Evolutionary conservation across 148 eudicot genomes (phyloP).

Genomic region (Oxyria digyna): DNA sequence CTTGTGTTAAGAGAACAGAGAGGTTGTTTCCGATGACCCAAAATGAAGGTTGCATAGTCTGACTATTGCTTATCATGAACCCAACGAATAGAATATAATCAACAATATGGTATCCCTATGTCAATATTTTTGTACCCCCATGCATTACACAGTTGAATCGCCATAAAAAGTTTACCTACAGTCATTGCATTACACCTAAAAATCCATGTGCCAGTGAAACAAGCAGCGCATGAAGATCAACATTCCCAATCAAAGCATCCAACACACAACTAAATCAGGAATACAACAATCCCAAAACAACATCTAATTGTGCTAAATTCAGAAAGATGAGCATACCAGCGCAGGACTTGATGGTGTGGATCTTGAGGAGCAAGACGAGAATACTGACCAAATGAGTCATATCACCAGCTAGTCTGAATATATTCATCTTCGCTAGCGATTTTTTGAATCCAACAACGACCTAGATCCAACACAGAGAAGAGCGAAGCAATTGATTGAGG

Average conservation of each 20-base stretch:
- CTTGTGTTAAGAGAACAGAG: too few species aligned
- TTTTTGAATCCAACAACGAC: conserved; percentile 8
- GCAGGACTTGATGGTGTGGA: conserved; percentile 91
- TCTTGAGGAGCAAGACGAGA: conserved; percentile 82
- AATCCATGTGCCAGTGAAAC: too few species aligned
- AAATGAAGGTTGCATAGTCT: too few species aligned
- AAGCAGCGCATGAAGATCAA: background rate
- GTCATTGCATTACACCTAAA: too few species aligned
- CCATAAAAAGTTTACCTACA: too few species aligned
- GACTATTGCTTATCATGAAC: background rate
- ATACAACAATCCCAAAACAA: too few species aligned
- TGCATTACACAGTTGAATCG: too few species aligned
- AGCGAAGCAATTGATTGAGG: background rate
- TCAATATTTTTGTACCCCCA: too few species aligned
- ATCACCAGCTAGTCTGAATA: conserved; percentile 88
- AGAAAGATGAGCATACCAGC: conserved; percentile 66
- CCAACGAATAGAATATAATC: background rate
- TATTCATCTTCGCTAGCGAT: conserved; percentile 44
- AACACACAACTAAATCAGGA: background rate
- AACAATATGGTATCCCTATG: background rate
- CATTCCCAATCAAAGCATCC: background rate
- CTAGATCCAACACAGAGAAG: conserved; percentile 5
- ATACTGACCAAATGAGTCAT: conserved; percentile 89
- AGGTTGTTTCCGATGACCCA: too few species aligned
- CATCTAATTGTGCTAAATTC: too few species aligned